These are phyloP conservation scores for Dovyalis caffra DNA, from an alignment of 345 rosid species.

Conservation along the genomic window DNA sequence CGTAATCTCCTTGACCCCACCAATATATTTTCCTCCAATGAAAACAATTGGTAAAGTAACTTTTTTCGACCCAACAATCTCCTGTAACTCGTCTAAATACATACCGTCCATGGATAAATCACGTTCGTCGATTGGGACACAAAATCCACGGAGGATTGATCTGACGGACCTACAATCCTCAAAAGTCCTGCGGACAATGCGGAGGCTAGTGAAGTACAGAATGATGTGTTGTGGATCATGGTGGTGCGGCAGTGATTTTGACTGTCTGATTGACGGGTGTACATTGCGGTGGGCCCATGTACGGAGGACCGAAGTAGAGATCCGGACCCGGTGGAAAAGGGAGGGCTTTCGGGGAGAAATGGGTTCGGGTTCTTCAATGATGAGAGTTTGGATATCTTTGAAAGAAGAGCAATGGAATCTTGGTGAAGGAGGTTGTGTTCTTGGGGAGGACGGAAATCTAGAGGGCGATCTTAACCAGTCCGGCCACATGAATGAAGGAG, in stretches of 20 bases:
- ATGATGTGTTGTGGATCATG: constrained; percentile 4
- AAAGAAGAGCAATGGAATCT: constrained; percentile 51
- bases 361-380: constrained; percentile 35
- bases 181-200: constrained; percentile 25
- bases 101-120: constrained; percentile 25
- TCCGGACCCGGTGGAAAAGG: constrained; percentile 59
- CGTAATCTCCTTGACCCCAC: constrained; percentile 49
- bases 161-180: constrained; percentile 31
- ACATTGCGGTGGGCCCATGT: constrained; percentile 30
- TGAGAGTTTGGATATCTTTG: constrained; percentile 65
- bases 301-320: constrained; percentile 50
- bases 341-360: constrained; percentile 29
- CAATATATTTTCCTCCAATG: constrained; percentile 47
- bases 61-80: constrained; percentile 14
- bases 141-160: constrained; percentile 24
- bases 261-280: constrained; percentile 13
- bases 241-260: background rate
- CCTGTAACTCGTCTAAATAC: constrained; percentile 22
- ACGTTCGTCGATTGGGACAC: constrained; percentile 25
- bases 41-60: constrained; percentile 44
- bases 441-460: background rate
- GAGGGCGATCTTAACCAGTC: constrained; percentile 48
- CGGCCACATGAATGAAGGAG: constrained; percentile 38
- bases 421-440: background rate
- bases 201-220: constrained; percentile 30